Percentiles rank a stretch among this genome's conserved stretches.
Conservation (phyloP, 2,329 filamentous ascomycete genomes). For the Diaporthe sp. region DNA sequence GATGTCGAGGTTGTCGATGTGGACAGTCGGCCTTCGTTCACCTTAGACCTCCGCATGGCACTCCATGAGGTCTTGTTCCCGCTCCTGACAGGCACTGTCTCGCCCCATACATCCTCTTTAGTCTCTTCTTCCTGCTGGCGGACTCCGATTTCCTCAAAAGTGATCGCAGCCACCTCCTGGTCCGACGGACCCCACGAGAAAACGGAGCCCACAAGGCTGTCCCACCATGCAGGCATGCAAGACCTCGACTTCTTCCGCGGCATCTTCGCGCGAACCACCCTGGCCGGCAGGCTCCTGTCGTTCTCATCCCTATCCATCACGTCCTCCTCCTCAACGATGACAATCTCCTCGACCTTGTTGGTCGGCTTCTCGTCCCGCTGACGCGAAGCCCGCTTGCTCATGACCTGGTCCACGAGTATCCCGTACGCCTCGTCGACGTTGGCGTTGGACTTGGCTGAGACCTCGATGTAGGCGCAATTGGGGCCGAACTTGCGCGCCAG, state of each 20-base stretch:
- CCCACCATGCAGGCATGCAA: conserved; percentile 33
- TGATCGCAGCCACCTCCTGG: conserved; percentile 17
- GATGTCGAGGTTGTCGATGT: not conserved
- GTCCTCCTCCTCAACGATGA: conserved; percentile 1
- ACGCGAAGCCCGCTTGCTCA: conserved; percentile 22
- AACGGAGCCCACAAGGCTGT: not conserved
- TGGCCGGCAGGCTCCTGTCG: conserved; percentile 16
- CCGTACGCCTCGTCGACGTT: conserved; percentile 38
- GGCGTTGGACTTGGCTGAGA: conserved; percentile 35
- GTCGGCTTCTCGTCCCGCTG: not conserved
- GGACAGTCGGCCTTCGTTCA: not conserved
- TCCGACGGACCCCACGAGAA: conserved; percentile 8
- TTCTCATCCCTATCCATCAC: conserved; percentile 7
- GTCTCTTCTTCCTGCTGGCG: not conserved
- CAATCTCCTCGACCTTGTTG: not conserved
- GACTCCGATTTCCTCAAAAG: conserved; percentile 3
- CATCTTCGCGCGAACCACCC: not conserved
- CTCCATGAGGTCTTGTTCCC: not conserved
- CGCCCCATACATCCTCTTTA: conserved; percentile 32
- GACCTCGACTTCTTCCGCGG: not conserved
- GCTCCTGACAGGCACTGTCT: not conserved
- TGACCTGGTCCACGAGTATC: conserved; percentile 31
- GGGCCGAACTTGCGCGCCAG: conserved; percentile 35
- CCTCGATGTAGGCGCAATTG: conserved; percentile 34
- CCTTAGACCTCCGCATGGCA: not conserved